Conservation (phyloP, 768 basidiomycete genomes). For the Tylopilus plumbeoviolaceoides region DNA sequence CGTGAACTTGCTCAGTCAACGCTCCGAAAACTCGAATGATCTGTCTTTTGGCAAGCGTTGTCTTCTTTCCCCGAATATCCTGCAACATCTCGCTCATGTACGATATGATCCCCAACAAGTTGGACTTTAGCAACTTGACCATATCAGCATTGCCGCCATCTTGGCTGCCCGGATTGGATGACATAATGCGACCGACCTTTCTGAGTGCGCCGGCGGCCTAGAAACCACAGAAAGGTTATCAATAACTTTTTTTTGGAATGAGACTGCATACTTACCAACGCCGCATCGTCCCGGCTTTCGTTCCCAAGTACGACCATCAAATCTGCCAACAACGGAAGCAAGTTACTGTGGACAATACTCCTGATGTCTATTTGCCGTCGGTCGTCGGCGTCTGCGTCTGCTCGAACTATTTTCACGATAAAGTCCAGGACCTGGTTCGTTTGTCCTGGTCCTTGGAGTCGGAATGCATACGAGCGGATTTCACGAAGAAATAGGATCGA, state of each 20-base stretch:
- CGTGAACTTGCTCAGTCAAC: too few relatives aligned
- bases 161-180: slow-evolving; percentile 23
- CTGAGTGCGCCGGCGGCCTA: slow-evolving; percentile 46
- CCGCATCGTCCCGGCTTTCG: slow-evolving; percentile 43
- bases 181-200: slow-evolving; percentile 38
- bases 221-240: slow-evolving; percentile 32
- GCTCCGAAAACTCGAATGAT: slow-evolving; percentile 65
- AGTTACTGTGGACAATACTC: slow-evolving; percentile 55
- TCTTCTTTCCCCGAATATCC: slow-evolving; percentile 76
- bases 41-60: slow-evolving; percentile 62
- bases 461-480: slow-evolving; percentile 65
- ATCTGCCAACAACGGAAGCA: slow-evolving; percentile 67
- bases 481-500: slow-evolving; percentile 54
- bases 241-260: slow-evolving; percentile 28
- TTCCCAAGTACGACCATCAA: slow-evolving; percentile 79
- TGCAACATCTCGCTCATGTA: slow-evolving; percentile 84
- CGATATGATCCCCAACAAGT: slow-evolving; percentile 41
- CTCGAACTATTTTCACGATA: not conserved
- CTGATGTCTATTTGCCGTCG: too few relatives aligned
- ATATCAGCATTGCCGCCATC: slow-evolving; percentile 37
- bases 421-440: slow-evolving; percentile 61
- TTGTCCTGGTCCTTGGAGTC: slow-evolving; percentile 49
- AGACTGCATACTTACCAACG: slow-evolving; percentile 37
- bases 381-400: too few relatives aligned
- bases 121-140: slow-evolving; percentile 56